Evolutionary conservation across 1,284 basidiomycete genomes (phyloP).

Genomic region (Moesziomyces sp.): DNA sequence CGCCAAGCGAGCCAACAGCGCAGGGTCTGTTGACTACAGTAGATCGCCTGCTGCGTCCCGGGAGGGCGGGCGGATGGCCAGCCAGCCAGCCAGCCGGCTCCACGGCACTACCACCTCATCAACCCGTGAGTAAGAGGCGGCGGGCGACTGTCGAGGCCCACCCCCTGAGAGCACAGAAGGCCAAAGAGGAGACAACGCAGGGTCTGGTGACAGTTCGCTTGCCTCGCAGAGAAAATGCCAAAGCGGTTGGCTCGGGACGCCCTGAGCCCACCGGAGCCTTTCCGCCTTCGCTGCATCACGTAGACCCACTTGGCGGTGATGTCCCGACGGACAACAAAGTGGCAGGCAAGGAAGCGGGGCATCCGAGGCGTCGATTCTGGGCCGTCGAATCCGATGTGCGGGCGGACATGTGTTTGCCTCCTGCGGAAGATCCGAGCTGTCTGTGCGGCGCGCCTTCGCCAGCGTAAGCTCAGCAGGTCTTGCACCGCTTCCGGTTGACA

Average conservation of each 20-base stretch:
- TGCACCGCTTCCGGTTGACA: too few relatives aligned
- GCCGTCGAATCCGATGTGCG: not conserved
- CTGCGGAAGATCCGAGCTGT: not conserved
- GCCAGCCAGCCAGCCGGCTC: too few relatives aligned
- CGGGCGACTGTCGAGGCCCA: not conserved
- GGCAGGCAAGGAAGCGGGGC: not conserved
- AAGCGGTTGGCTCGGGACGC: too few relatives aligned
- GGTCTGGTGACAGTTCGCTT: conserved; percentile 11
- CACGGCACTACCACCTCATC: not conserved
- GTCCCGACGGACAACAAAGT: too few relatives aligned
- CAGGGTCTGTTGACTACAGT: not conserved
- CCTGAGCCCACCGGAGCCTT: too few relatives aligned
- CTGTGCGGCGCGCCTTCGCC: too few relatives aligned
- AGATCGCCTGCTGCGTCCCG: not conserved
- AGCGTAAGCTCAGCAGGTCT: too few relatives aligned
- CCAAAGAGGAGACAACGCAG: conserved; percentile 1
- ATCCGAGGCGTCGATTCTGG: not conserved
- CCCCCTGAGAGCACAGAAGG: not conserved
- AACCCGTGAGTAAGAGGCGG: too few relatives aligned
- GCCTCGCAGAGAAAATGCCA: too few relatives aligned
- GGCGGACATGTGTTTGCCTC: not conserved
- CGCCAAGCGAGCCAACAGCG: not conserved
- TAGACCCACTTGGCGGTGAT: too few relatives aligned
- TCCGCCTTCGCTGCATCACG: too few relatives aligned
- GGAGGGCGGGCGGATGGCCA: too few relatives aligned